phyloP scores from a whole-genome alignment of 495 filamentous ascomycete genomes.

The Penicillium desertorum region DNA sequence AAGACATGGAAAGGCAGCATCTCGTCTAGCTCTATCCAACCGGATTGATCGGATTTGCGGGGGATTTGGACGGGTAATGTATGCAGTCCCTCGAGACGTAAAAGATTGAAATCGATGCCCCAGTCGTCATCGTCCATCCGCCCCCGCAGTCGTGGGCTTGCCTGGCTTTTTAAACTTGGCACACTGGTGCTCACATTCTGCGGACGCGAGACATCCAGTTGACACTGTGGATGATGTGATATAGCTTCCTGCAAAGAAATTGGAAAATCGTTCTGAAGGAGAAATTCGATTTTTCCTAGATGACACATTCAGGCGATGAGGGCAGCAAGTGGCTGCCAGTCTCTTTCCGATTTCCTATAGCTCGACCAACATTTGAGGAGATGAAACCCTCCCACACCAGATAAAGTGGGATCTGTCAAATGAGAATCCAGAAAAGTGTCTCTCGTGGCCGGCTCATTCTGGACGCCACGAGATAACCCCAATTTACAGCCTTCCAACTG shows the following conservation, averaged over 20 bases:
- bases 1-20: constrained; percentile 9
- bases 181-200: neutral
- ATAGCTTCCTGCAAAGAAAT: constrained; percentile 13
- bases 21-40: neutral
- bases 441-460: neutral
- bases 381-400: neutral
- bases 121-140: neutral
- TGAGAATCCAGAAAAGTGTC: constrained; percentile 6
- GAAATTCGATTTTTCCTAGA: constrained; percentile 4
- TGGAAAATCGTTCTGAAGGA: constrained; percentile 11
- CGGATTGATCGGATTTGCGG: neutral
- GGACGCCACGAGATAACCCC: neutral
- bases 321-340: neutral
- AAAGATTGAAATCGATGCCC: constrained; percentile 2
- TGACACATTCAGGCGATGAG: neutral
- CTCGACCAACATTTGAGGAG: neutral
- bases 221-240: neutral
- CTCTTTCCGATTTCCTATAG: neutral
- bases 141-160: neutral
- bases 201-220: neutral
- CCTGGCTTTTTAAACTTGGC: neutral
- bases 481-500: neutral
- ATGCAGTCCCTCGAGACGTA: neutral
- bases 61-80: neutral
- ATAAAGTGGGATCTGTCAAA: neutral